Percentiles rank a stretch among this genome's conserved stretches.
These are phyloP conservation scores for Mycena filopes DNA, from an alignment of 768 basidiomycete species.

Conservation along the genomic window DNA sequence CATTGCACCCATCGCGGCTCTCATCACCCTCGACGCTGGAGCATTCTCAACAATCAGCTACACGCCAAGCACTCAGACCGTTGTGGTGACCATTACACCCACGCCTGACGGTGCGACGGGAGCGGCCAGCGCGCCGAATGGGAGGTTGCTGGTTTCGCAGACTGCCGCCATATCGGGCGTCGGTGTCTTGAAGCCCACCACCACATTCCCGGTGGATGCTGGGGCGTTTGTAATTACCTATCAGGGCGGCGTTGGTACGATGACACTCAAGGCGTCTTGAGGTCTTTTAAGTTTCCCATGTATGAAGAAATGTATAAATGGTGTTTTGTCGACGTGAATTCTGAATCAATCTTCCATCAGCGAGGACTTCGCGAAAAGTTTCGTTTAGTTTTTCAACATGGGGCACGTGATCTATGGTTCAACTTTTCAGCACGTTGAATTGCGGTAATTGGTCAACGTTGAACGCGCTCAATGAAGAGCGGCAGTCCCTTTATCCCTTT, in stretches of 20 bases:
- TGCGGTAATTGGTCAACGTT: neutral
- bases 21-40: constrained; percentile 61
- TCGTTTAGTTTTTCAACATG: constrained; percentile 15
- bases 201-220: constrained; percentile 50
- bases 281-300: too few species aligned
- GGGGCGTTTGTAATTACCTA: constrained; percentile 61
- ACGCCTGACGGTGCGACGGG: constrained; percentile 48
- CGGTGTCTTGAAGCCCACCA: constrained; percentile 51
- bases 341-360: too few species aligned
- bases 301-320: too few species aligned
- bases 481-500: constrained; percentile 21
- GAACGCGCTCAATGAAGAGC: constrained; percentile 21
- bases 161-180: constrained; percentile 53
- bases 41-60: constrained; percentile 57
- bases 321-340: too few species aligned
- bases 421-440: too few species aligned
- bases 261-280: constrained; percentile 41
- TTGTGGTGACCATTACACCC: constrained; percentile 54
- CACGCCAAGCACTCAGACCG: constrained; percentile 49
- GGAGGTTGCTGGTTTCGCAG: constrained; percentile 57
- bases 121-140: constrained; percentile 58
- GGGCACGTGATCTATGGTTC: constrained; percentile 17
- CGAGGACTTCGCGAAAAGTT: too few species aligned
- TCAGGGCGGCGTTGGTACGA: constrained; percentile 48
- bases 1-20: constrained; percentile 58